Evolutionary conservation across 2,329 filamentous ascomycete genomes (phyloP).

Genomic region (Penicillium griseofulvum): DNA sequence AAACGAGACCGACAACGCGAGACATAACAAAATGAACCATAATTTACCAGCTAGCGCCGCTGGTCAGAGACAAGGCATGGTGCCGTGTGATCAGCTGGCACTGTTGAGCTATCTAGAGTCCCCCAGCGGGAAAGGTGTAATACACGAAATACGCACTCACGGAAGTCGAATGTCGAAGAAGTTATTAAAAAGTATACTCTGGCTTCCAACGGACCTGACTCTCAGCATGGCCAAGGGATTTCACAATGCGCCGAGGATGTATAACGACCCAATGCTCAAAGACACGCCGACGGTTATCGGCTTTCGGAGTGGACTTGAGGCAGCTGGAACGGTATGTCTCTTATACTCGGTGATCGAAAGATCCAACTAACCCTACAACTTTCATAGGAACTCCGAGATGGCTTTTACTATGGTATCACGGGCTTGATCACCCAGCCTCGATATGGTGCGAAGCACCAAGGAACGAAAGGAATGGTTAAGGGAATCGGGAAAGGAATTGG

Average conservation of each 20-base stretch:
- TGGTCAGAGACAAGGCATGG: conserved; percentile 3
- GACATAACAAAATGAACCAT: not conserved
- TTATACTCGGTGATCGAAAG: not conserved
- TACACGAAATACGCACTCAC: conserved; percentile 12
- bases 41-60: not conserved
- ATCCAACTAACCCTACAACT: not conserved
- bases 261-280: conserved; percentile 78
- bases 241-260: conserved; percentile 79
- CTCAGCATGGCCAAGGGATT: conserved; percentile 81
- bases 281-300: conserved; percentile 74
- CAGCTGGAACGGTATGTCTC: conserved; percentile 54
- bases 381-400: conserved; percentile 64
- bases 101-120: conserved; percentile 9
- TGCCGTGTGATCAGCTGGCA: conserved; percentile 9
- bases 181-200: conserved; percentile 71
- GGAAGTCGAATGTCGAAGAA: conserved; percentile 54
- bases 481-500: conserved; percentile 81
- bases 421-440: conserved; percentile 77
- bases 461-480: conserved; percentile 68
- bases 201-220: conserved; percentile 81
- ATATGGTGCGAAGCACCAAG: conserved; percentile 65
- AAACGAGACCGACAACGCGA: not conserved
- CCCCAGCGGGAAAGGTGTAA: not conserved
- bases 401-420: conserved; percentile 77
- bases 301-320: conserved; percentile 69